Conservation (phyloP, 345 rosid genomes). For the Linum usitatissimum region DNA sequence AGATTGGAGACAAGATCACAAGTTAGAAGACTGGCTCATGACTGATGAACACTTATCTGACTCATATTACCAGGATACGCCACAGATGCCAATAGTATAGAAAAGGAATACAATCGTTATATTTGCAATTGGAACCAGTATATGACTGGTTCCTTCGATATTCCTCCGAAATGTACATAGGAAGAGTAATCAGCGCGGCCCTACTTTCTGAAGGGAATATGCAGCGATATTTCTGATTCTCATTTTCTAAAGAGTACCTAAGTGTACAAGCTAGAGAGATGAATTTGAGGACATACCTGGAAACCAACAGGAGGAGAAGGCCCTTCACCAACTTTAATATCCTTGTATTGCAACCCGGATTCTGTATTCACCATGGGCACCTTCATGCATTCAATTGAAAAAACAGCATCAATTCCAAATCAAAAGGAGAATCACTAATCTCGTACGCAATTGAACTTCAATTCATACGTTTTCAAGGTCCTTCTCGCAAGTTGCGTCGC, state of each 20-base stretch:
- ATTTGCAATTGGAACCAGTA: too few species aligned
- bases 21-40: too few species aligned
- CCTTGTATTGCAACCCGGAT: slow-evolving; percentile 84
- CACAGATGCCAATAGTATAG: too few species aligned
- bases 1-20: too few species aligned
- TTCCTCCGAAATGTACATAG: too few species aligned
- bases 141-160: too few species aligned
- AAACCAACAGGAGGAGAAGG: slow-evolving; percentile 85
- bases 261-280: not conserved
- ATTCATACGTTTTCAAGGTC: slow-evolving; percentile 99
- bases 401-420: slow-evolving; percentile 4
- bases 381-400: slow-evolving; percentile 27
- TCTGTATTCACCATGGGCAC: slow-evolving; percentile 83
- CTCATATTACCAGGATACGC: too few species aligned
- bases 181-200: too few species aligned
- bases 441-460: slow-evolving; percentile 17
- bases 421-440: not conserved
- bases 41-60: too few species aligned
- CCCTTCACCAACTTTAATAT: slow-evolving; percentile 74
- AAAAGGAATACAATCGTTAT: too few species aligned
- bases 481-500: slow-evolving; percentile 69
- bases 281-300: slow-evolving; percentile 39
- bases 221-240: too few species aligned
- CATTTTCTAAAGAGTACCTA: not conserved
- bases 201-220: too few species aligned